These are phyloP conservation scores for Sporisorium reilianum DNA, from an alignment of 1,284 basidiomycete genomes.

Conservation along the genomic window DNA sequence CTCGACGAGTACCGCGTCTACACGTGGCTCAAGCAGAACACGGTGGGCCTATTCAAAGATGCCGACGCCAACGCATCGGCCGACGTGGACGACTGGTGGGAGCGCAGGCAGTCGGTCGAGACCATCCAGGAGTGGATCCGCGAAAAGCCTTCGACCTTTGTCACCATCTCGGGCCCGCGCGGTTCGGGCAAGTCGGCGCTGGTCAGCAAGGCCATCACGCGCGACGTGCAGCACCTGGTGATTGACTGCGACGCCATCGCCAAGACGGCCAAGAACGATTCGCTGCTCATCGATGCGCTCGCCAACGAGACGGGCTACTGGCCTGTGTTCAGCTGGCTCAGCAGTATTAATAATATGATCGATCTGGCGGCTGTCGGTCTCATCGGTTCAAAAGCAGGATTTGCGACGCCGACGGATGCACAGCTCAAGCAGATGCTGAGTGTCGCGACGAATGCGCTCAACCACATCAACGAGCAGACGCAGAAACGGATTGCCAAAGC, in stretches of 20 bases:
- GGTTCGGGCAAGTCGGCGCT: conserved; percentile 88
- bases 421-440: conserved; percentile 87
- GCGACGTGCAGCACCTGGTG: conserved; percentile 73
- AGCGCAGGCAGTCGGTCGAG: conserved; percentile 81
- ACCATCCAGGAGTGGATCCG: conserved; percentile 78
- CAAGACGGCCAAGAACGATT: conserved; percentile 77
- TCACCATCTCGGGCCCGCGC: conserved; percentile 86
- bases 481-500: conserved; percentile 53
- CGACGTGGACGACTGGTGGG: conserved; percentile 78
- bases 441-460: conserved; percentile 80
- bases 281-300: conserved; percentile 77
- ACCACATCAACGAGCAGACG: conserved; percentile 73
- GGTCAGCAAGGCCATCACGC: conserved; percentile 73
- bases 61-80: conserved; percentile 39
- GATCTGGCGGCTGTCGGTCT: conserved; percentile 92
- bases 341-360: conserved; percentile 85
- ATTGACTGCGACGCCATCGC: conserved; percentile 81
- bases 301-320: conserved; percentile 81
- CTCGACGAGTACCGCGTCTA: conserved; percentile 46
- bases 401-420: conserved; percentile 84
- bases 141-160: conserved; percentile 79
- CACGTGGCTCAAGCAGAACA: conserved; percentile 57
- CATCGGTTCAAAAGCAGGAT: conserved; percentile 94
- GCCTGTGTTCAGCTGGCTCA: conserved; percentile 81
- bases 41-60: conserved; percentile 51